Evolutionary conservation across 768 basidiomycete genomes (phyloP).

Genomic region (Tylopilus rubrobrunneus): DNA sequence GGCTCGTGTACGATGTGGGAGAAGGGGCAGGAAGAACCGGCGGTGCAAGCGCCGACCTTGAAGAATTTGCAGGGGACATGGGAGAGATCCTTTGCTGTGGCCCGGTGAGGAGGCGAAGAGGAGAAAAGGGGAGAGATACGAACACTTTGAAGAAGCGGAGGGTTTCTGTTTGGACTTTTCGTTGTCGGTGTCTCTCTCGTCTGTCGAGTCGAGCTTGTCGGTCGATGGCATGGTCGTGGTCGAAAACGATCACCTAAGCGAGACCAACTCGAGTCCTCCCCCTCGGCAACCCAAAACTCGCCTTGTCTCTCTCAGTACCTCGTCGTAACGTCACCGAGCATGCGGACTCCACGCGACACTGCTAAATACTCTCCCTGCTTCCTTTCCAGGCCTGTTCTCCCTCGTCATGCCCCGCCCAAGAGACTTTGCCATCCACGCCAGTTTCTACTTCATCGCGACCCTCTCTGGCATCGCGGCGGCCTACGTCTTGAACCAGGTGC

Average conservation of each 20-base stretch:
- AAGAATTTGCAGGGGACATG: conserved; percentile 99
- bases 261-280: too few species aligned
- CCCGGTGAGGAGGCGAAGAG: neutral
- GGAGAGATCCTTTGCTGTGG: conserved; percentile 79
- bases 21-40: conserved; percentile 94
- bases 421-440: conserved; percentile 8
- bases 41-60: conserved; percentile 91
- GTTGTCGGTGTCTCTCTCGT: conserved; percentile 16
- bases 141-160: conserved; percentile 30
- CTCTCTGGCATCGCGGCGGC: conserved; percentile 21
- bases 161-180: conserved; percentile 27
- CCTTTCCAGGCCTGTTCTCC: neutral
- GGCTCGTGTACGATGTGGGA: conserved; percentile 75
- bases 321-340: neutral
- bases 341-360: neutral
- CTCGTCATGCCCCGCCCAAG: conserved; percentile 7
- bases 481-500: conserved; percentile 19
- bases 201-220: conserved; percentile 15
- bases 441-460: conserved; percentile 3
- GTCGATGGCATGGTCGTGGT: conserved; percentile 15
- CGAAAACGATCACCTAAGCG: neutral
- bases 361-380: neutral
- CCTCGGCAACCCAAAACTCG: too few species aligned
- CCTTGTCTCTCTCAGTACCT: too few species aligned
- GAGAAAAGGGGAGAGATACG: conserved; percentile 5